Conservation (phyloP, 2,329 filamentous ascomycete genomes). For the Colletotrichum lindemuthianum region DNA sequence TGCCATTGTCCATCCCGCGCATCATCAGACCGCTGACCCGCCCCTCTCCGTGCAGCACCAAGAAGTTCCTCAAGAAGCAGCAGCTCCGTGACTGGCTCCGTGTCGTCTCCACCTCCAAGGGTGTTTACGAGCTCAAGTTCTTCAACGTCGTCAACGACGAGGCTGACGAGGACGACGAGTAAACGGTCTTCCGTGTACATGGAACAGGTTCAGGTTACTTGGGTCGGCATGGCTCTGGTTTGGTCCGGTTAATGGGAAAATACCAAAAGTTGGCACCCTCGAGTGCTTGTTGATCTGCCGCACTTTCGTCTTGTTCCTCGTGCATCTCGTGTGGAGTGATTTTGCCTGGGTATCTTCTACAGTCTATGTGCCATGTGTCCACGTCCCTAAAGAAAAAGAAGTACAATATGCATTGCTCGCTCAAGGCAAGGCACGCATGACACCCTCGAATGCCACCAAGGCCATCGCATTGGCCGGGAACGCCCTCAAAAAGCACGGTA, state of each 20-base stretch:
- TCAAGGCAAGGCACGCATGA: conserved; percentile 75
- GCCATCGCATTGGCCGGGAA: conserved; percentile 98
- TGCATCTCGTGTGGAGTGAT: conserved; percentile 19
- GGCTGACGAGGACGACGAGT: conserved; percentile 98
- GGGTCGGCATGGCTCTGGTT: conserved; percentile 34
- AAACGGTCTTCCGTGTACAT: conserved; percentile 52
- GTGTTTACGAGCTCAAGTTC: conserved; percentile 99
- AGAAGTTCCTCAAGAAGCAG: conserved; percentile 99
- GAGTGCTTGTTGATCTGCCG: conserved; percentile 38
- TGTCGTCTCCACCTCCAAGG: conserved; percentile 96
- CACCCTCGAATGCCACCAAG: conserved; percentile 90
- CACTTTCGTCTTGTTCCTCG: neutral
- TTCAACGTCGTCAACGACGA: conserved; percentile 99
- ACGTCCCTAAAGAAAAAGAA: neutral
- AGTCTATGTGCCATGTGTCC: conserved; percentile 22
- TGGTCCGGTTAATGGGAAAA: conserved; percentile 36
- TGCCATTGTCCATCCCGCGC: neutral
- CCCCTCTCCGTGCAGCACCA: conserved; percentile 72
- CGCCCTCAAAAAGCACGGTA: conserved; percentile 91
- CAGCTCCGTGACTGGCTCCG: conserved; percentile 99
- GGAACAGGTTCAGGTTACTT: conserved; percentile 33
- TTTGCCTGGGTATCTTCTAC: conserved; percentile 25
- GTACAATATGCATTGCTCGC: neutral
- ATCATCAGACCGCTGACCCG: conserved; percentile 8
- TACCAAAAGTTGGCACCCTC: conserved; percentile 36